Conservation (phyloP, 2,329 filamentous ascomycete genomes). For the Rachicladosporium sp. region DNA sequence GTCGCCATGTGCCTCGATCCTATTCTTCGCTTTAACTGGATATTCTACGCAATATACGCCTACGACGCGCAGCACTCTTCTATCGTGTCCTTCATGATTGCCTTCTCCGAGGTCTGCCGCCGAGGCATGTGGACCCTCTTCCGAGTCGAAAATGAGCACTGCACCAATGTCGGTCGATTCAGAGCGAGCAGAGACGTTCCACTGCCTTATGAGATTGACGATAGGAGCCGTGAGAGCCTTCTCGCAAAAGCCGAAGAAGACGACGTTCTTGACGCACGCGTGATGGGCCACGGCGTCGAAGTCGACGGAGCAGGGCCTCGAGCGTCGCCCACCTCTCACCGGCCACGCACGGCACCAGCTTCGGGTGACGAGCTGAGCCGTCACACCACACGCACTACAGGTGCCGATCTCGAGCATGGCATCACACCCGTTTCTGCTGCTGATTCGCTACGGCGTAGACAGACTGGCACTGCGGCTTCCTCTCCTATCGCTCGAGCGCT, state of each 20-base stretch:
- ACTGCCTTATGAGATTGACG: conserved; percentile 56
- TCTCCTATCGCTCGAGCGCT: conserved; percentile 31
- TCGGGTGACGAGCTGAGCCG: neutral
- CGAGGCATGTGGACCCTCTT: conserved; percentile 86
- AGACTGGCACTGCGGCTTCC: conserved; percentile 10
- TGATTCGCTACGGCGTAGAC: conserved; percentile 6
- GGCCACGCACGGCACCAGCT: too few species aligned
- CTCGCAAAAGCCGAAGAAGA: too few species aligned
- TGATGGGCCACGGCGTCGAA: too few species aligned
- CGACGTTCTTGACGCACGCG: too few species aligned
- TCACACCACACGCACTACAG: conserved; percentile 4
- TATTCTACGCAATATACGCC: conserved; percentile 80
- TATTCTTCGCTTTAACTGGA: conserved; percentile 82
- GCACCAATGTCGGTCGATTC: conserved; percentile 78
- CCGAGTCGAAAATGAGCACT: conserved; percentile 96
- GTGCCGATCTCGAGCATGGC: conserved; percentile 14
- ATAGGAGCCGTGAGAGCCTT: neutral
- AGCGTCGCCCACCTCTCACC: too few species aligned
- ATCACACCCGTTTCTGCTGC: conserved; percentile 5
- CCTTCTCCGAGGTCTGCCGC: conserved; percentile 67
- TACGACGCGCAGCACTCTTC: conserved; percentile 72
- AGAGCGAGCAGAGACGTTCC: conserved; percentile 81
- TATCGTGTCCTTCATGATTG: conserved; percentile 65
- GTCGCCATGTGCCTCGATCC: conserved; percentile 71
- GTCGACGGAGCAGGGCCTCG: too few species aligned